Base-by-base conservation (phyloP, 352 stramenopile genomes). In the Phytopythium montanum region DNA sequence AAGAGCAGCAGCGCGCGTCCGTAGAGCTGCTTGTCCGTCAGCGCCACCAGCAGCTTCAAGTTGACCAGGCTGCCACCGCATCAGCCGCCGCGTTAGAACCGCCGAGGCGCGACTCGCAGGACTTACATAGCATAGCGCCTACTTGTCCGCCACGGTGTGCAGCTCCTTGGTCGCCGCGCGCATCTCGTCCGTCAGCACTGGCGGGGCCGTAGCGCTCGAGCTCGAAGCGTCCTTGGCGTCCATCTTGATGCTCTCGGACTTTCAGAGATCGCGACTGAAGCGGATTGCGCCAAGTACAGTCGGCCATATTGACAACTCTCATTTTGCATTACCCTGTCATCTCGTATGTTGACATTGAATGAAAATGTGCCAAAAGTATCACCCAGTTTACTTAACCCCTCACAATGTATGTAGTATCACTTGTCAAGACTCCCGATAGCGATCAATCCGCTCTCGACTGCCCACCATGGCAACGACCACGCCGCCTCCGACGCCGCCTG, bases 1-100 rank as follows among this genome's bases (percentile, higher is more conserved):
- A 91, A 88, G 34, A 88, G 70, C 66, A 89, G 67, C 48, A 91
- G 48, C 4, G 77, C 72, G 25, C 75, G 81, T 21, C 81, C 81
- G 42, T 91, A 91, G 52, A 89, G 66, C 38, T 79, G 50, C 33
- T 78, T 81, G 67, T 87, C 78, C 16, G 76, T 90, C 19, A 90
- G 66, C 33, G 79, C 71, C 42, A 90, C 68, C 50, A 87, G 53
- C 51, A 90, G 69, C 75, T 88, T 90, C 44, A 85, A 33, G 48
- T 89, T 90, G 51, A 87, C 73, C 21, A 88, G 62, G 25, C 81
- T 90, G 19, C 29, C 18, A 19, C 49, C 7, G 19, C 26, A 34
- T 19, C 51, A 56, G 7, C 33, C 26, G 25, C 7, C 10, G n/a
- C 21, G 13, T 51, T 23, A 18, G 25, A 19, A 28, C 21, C 2